Conservation (phyloP, 345 rosid genomes). For the Populus nigra region DNA sequence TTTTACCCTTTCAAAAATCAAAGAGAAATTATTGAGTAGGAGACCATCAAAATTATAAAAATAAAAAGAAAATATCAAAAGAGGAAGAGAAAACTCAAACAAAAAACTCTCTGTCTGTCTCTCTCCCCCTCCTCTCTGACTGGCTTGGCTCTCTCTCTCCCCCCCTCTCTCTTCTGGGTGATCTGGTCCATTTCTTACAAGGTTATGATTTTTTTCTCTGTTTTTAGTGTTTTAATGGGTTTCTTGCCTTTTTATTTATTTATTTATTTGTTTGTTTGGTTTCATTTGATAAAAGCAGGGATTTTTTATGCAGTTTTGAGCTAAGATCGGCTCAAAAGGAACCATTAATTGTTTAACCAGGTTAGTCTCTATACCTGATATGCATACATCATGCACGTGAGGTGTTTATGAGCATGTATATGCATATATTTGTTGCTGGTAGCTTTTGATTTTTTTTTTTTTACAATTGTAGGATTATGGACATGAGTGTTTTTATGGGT, state of each 20-base stretch:
- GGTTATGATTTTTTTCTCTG: slow-evolving; percentile 17
- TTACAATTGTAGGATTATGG: neutral
- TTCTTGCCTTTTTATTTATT: neutral
- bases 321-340: slow-evolving; percentile 24
- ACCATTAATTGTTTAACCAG: slow-evolving; percentile 14
- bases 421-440: neutral
- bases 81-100: neutral
- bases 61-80: neutral
- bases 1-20: slow-evolving; percentile 9
- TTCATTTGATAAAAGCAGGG: slow-evolving; percentile 17
- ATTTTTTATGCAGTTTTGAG: slow-evolving; percentile 29
- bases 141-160: neutral
- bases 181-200: slow-evolving; percentile 33
- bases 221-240: neutral
- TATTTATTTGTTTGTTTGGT: neutral
- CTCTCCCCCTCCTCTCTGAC: neutral
- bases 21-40: neutral
- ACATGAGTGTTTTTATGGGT: neutral
- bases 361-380: neutral
- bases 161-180: slow-evolving; percentile 19
- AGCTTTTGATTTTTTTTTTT: neutral
- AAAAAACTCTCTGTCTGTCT: neutral
- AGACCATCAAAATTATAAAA: neutral
- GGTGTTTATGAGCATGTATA: neutral
- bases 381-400: neutral